Percentiles rank a stretch among this genome's conserved stretches.
phyloP scores from a whole-genome alignment of 2,329 filamentous ascomycete species.

The Aspergillus bombycis region DNA sequence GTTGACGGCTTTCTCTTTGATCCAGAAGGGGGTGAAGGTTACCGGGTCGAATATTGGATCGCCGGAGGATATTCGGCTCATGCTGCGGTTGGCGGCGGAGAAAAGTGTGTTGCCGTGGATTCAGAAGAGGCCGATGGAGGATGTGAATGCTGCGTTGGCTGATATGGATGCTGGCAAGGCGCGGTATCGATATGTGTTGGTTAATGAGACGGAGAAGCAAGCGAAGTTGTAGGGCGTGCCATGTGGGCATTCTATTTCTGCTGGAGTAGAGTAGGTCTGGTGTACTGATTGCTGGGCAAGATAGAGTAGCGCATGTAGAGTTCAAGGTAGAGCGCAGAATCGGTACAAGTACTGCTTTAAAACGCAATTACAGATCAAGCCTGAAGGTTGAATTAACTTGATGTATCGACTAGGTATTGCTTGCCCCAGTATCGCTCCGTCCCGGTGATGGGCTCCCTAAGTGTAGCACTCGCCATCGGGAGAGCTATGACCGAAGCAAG shows the following conservation, averaged over 20 bases:
- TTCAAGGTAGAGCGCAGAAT: too few species aligned
- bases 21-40: conserved; percentile 59
- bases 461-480: not conserved
- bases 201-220: conserved; percentile 37
- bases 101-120: conserved; percentile 49
- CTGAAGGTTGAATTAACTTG: not conserved
- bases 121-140: conserved; percentile 44
- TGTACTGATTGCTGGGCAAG: too few species aligned
- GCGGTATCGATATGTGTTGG: conserved; percentile 51
- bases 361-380: not conserved
- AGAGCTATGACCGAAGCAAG: not conserved
- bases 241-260: too few species aligned
- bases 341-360: too few species aligned
- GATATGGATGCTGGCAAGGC: conserved; percentile 52
- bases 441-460: not conserved
- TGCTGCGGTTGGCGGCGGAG: conserved; percentile 48
- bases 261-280: too few species aligned
- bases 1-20: conserved; percentile 61
- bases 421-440: not conserved
- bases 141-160: conserved; percentile 46
- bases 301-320: too few species aligned
- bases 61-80: conserved; percentile 46
- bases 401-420: not conserved
- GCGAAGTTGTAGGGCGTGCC: conserved; percentile 31
- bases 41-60: conserved; percentile 53